Evolutionary conservation across 2,329 filamentous ascomycete genomes (phyloP).

Genomic region (Fulvia fulva): DNA sequence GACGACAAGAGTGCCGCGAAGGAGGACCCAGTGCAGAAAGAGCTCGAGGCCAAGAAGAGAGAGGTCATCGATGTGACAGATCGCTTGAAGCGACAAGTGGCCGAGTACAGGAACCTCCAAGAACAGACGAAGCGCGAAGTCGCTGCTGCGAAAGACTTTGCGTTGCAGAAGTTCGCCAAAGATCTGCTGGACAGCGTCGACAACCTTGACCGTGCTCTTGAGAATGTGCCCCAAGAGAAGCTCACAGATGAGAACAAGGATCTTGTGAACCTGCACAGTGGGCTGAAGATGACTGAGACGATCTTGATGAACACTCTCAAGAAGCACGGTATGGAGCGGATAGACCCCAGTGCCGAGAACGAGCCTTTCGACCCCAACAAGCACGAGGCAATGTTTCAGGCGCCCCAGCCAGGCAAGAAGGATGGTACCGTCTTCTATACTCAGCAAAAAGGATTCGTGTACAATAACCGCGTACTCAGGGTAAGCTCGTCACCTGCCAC

Average conservation of each 20-base stretch:
- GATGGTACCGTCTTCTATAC: conserved; percentile 86
- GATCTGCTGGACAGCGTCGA: conserved; percentile 94
- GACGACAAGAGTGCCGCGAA: conserved; percentile 41
- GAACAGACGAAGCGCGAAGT: conserved; percentile 89
- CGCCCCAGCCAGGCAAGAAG: conserved; percentile 80
- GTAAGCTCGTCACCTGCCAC: conserved; percentile 31
- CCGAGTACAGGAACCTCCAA: conserved; percentile 97
- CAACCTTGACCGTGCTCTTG: conserved; percentile 90
- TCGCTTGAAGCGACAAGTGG: conserved; percentile 87
- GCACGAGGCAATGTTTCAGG: conserved; percentile 96
- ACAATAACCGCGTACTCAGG: conserved; percentile 85
- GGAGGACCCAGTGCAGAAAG: conserved; percentile 55
- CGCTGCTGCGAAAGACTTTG: conserved; percentile 82
- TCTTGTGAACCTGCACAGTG: conserved; percentile 75
- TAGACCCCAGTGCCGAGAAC: conserved; percentile 66
- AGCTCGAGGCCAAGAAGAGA: conserved; percentile 68
- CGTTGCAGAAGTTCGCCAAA: conserved; percentile 88
- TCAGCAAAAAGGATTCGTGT: conserved; percentile 91
- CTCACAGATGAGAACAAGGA: conserved; percentile 73
- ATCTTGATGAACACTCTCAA: conserved; percentile 83
- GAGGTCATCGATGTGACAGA: conserved; percentile 85
- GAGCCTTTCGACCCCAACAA: conserved; percentile 95
- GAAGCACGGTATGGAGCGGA: conserved; percentile 90
- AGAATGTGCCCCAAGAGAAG: conserved; percentile 71
- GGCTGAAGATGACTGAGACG: conserved; percentile 89